Conservation (phyloP, 305 asterid genomes). For the Fraxinus floribunda region DNA sequence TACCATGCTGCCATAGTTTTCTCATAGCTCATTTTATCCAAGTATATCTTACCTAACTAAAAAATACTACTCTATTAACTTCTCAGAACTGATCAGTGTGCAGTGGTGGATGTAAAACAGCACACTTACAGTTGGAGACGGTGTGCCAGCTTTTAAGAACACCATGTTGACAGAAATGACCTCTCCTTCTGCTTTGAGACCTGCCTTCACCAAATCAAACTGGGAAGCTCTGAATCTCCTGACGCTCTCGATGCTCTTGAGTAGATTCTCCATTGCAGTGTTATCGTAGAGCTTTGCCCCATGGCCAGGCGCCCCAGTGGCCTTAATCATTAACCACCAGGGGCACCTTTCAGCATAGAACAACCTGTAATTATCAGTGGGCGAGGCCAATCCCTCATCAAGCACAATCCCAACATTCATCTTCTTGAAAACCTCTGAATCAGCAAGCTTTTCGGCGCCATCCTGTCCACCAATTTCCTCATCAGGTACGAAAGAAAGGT, state of each 20-base stretch:
- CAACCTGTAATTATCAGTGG: constrained; percentile 57
- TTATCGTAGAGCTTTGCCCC: constrained; percentile 93
- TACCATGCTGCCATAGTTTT: background rate
- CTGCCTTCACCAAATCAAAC: constrained; percentile 83
- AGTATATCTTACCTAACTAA: background rate
- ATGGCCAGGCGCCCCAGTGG: constrained; percentile 89
- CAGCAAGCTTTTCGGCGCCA: constrained; percentile 74
- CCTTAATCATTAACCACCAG: constrained; percentile 83
- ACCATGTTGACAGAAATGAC: constrained; percentile 86
- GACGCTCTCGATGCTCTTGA: constrained; percentile 76
- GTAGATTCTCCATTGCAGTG: constrained; percentile 87
- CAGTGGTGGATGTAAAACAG: background rate
- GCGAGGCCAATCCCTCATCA: constrained; percentile 86
- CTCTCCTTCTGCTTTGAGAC: constrained; percentile 78
- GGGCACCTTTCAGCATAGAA: constrained; percentile 87
- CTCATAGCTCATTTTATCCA: background rate
- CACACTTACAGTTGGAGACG: constrained; percentile 72
- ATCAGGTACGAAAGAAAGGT: constrained; percentile 84
- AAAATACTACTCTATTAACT: background rate
- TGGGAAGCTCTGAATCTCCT: constrained; percentile 79
- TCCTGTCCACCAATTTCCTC: constrained; percentile 95
- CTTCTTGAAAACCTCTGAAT: constrained; percentile 57
- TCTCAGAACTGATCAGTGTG: background rate
- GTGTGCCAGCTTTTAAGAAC: constrained; percentile 93
- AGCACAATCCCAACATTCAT: constrained; percentile 85